A percentile compares a stretch with the other conserved stretches of the same genome.
These are phyloP conservation scores for Verbena officinalis DNA, from an alignment of 257 asterid species.

Conservation along the genomic window DNA sequence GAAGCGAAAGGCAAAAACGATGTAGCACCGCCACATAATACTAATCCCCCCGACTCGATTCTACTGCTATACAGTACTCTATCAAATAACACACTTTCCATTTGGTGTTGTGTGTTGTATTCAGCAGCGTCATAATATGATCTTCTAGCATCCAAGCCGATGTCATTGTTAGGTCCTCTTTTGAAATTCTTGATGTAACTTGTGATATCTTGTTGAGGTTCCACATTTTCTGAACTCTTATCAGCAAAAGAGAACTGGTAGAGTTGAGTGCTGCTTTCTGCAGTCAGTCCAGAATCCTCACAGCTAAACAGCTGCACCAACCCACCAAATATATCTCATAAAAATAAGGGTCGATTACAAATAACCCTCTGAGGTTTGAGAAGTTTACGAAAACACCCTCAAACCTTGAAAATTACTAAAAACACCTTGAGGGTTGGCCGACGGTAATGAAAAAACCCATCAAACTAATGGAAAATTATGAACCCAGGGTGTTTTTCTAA, in stretches of 20 bases:
- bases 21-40: conserved; percentile 58
- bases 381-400: too few species aligned
- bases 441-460: too few species aligned
- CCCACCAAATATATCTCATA: conserved; percentile 18
- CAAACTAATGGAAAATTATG: too few species aligned
- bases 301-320: conserved; percentile 30
- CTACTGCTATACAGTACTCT: conserved; percentile 52
- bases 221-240: conserved; percentile 29
- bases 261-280: conserved; percentile 35
- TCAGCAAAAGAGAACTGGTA: conserved; percentile 50
- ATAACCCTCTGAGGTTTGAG: too few species aligned
- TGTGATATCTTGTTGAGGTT: conserved; percentile 43
- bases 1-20: conserved; percentile 53
- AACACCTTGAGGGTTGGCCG: too few species aligned
- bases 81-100: conserved; percentile 51
- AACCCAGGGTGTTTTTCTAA: too few species aligned
- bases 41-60: conserved; percentile 66
- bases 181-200: conserved; percentile 64
- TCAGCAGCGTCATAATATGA: conserved; percentile 52
- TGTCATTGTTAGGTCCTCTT: conserved; percentile 36
- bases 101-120: conserved; percentile 36
- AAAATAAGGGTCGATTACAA: background rate
- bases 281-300: conserved; percentile 42
- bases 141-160: conserved; percentile 26
- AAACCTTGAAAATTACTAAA: too few species aligned